These are phyloP conservation scores for Vaccinium macrocarpon DNA, from an alignment of 148 eudicot genomes.

Conservation along the genomic window DNA sequence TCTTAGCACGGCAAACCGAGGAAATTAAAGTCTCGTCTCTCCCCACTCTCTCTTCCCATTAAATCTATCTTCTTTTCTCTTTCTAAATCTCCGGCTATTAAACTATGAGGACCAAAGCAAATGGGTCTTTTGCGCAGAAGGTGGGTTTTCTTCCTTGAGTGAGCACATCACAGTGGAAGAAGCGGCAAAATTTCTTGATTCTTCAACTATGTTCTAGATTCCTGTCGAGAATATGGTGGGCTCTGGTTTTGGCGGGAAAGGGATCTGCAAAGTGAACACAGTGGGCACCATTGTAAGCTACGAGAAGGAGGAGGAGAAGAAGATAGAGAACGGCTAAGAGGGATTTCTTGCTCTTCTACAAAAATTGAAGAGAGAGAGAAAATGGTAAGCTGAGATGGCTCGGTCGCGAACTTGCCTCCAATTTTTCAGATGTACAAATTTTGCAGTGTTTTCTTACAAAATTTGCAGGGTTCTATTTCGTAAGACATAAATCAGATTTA, in stretches of 20 bases:
- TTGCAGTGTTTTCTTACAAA: no score
- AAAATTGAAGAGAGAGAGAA: not conserved
- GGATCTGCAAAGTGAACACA: slow-evolving; percentile 26
- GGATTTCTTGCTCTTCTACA: slow-evolving; percentile 8
- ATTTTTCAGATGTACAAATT: no score
- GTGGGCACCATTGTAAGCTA: slow-evolving; percentile 36
- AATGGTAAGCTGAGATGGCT: slow-evolving; percentile 6
- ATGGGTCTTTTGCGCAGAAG: slow-evolving; percentile 27
- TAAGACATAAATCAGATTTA: no score
- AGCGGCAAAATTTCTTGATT: not conserved
- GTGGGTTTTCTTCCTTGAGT: slow-evolving; percentile 20
- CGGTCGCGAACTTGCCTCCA: no score
- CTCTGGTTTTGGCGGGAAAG: slow-evolving; percentile 10
- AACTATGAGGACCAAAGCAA: not conserved
- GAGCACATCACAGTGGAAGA: slow-evolving; percentile 6
- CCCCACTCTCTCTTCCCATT: no score
- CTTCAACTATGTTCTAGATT: slow-evolving; percentile 4
- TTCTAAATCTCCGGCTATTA: no score
- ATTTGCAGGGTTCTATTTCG: no score
- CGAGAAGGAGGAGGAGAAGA: slow-evolving; percentile 25
- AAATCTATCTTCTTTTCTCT: no score
- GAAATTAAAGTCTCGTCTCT: no score
- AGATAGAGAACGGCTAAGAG: slow-evolving; percentile 28
- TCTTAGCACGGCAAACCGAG: no score
- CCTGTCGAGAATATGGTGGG: slow-evolving; percentile 18